Percentiles rank a stretch among this genome's conserved stretches.
Evolutionary conservation across 352 stramenopile genomes (phyloP).

Genomic region (Bremia lactucae): DNA sequence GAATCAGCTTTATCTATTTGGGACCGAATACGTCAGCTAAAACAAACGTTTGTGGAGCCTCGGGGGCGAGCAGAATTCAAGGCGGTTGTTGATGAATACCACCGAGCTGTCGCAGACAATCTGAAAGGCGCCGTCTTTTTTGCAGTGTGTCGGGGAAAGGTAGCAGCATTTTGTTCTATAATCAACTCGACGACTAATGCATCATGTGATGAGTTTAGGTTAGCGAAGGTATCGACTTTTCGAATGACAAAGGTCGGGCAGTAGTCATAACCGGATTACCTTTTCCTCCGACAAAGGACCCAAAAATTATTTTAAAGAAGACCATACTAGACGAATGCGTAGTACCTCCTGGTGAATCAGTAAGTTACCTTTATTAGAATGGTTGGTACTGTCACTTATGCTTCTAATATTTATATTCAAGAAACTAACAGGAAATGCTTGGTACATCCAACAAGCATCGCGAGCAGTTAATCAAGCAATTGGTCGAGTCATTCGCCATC

Average conservation of each 20-base stretch:
- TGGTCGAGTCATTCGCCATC: slow-evolving; percentile 97
- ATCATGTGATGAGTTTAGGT: slow-evolving; percentile 49
- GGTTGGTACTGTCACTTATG: background rate
- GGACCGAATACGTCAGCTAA: slow-evolving; percentile 65
- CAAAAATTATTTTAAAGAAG: slow-evolving; percentile 96
- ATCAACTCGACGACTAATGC: no score
- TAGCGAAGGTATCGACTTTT: slow-evolving; percentile 98
- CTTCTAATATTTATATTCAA: slow-evolving; percentile 10
- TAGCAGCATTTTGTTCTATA: slow-evolving; percentile 8
- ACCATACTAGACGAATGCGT: slow-evolving; percentile 88
- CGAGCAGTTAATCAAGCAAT: slow-evolving; percentile 98
- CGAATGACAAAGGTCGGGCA: slow-evolving; percentile 92
- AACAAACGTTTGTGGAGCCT: slow-evolving; percentile 72
- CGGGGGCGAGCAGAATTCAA: slow-evolving; percentile 69
- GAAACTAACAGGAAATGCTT: slow-evolving; percentile 91
- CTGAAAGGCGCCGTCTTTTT: slow-evolving; percentile 92
- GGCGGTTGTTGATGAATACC: slow-evolving; percentile 66
- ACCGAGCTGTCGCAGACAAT: slow-evolving; percentile 58
- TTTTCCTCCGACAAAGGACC: slow-evolving; percentile 94
- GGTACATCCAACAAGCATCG: slow-evolving; percentile 98
- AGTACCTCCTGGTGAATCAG: slow-evolving; percentile 47
- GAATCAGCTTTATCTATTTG: slow-evolving; percentile 58
- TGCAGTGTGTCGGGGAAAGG: slow-evolving; percentile 96
- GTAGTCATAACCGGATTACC: slow-evolving; percentile 99
- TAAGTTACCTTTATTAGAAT: slow-evolving; percentile 10